A percentile compares a stretch with the other conserved stretches of the same genome.
Evolutionary conservation across 2,329 filamentous ascomycete species (phyloP).

Genomic region (Camillea tinctor): DNA sequence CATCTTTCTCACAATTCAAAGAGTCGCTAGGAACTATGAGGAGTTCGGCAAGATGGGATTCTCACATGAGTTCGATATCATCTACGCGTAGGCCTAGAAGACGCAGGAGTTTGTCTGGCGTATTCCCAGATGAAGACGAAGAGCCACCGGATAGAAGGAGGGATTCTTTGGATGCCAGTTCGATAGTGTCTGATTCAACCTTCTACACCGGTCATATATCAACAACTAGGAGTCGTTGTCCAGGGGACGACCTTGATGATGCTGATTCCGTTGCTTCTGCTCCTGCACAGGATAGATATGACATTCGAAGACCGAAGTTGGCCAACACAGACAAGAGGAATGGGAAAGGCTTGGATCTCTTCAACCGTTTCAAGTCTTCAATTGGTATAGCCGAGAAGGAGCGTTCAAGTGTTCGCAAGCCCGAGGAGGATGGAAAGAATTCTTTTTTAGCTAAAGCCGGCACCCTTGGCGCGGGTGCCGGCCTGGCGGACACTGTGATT

Average conservation of each 20-base stretch:
- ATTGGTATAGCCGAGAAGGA: conserved; percentile 37
- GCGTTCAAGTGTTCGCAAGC: conserved; percentile 22
- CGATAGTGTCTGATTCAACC: conserved; percentile 47
- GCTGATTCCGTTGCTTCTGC: conserved; percentile 46
- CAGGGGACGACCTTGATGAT: conserved; percentile 47
- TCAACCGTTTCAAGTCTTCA: conserved; percentile 47
- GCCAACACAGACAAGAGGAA: conserved; percentile 35
- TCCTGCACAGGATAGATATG: conserved; percentile 31
- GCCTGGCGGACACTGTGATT: conserved; percentile 53
- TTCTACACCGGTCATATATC: conserved; percentile 3
- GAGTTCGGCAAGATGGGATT: conserved; percentile 32
- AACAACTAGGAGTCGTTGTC: conserved; percentile 34
- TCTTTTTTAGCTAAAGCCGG: conserved; percentile 74
- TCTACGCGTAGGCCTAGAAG: conserved; percentile 36
- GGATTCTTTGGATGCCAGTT: conserved; percentile 45
- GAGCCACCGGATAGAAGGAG: conserved; percentile 40
- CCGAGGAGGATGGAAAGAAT: conserved; percentile 43
- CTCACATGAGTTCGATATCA: conserved; percentile 19
- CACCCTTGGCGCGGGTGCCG: conserved; percentile 69
- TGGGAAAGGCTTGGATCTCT: conserved; percentile 46
- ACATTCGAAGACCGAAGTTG: conserved; percentile 28
- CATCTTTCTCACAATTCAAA: conserved; percentile 37
- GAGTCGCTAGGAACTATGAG: conserved; percentile 33
- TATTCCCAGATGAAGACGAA: conserved; percentile 31
- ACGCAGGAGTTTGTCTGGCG: conserved; percentile 37